Evolutionary conservation across 2,329 filamentous ascomycete genomes (phyloP), one percentile per base, ranked within the genome.

Genomic region (Fusarium sp.): DNA sequence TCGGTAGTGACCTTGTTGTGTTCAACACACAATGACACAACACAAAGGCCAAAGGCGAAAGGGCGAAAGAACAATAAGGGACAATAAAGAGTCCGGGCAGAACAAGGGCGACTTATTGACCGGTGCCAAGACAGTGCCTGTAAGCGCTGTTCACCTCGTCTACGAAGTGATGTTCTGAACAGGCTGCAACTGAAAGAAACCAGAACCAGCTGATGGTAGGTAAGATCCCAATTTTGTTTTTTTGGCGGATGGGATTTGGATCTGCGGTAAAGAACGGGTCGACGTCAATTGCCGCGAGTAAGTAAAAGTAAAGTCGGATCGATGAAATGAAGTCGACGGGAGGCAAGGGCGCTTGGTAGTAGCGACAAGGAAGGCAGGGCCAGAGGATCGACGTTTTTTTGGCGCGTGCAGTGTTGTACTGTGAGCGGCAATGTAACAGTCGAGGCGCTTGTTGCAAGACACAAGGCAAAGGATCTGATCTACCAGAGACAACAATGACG

Each of bases 1-100:
- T 72, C 58, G 42, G 55, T 41, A 46, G 54, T 58, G 69, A 55
- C 40, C 69, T 51, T 42, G 42, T 53, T 60, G 69, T 72, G 69
- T 72, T 70, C 69, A 63, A 61, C 59, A 70, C 69, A 70, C 66
- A 72, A 68, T 60, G 66, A 63, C 55, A 34, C 47, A 57, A 46
- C 57, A 63, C 68, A 57, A 66, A 66, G 63, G 59, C 55, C 55
- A 56, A 42, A 37, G 34, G 34, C 34, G 6, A n/a, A 37, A 45
- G 32, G 45, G 27, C 28, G 34, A 54, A 47, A 42, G 42, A 45
- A 54, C 32, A 59, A 65, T 55, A 20, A 48, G 51, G 65, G 45
- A 54, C 64, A 66, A 71, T 47, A 55, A 56, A 55, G 30, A 57
- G 47, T 64, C 57, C 57, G 37, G 37, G 40, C 27, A 60, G 65